phyloP scores from a whole-genome alignment of 1,284 basidiomycete species.

The Neolentinus lepideus region DNA sequence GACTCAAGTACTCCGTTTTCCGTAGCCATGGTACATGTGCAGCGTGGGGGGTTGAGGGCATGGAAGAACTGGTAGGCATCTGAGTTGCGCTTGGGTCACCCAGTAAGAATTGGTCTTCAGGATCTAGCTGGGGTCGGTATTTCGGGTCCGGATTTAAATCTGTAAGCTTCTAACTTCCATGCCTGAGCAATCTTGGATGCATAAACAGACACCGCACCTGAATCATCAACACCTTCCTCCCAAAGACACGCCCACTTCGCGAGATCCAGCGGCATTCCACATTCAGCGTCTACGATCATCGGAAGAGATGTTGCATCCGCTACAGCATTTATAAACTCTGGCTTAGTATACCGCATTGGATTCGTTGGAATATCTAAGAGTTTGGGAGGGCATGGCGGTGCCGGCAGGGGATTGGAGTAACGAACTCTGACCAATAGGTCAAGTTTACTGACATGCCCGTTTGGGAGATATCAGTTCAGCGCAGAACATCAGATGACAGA shows the following conservation, averaged over 20 bases:
- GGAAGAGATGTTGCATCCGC: conserved; percentile 78
- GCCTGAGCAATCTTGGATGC: background rate
- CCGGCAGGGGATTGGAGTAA: conserved; percentile 87
- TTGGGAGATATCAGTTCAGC: background rate
- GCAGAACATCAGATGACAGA: background rate
- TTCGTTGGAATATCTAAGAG: conserved; percentile 83
- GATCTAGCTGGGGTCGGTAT: conserved; percentile 58
- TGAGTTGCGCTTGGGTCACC: conserved; percentile 46
- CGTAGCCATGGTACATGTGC: conserved; percentile 82
- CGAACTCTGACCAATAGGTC: conserved; percentile 90
- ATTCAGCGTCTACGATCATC: conserved; percentile 92
- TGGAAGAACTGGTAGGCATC: conserved; percentile 24
- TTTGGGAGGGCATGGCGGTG: conserved; percentile 94
- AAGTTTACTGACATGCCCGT: conserved; percentile 44
- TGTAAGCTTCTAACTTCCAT: conserved; percentile 20
- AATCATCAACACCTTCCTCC: conserved; percentile 70
- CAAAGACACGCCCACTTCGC: conserved; percentile 77
- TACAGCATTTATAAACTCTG: conserved; percentile 76
- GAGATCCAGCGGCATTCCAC: conserved; percentile 89
- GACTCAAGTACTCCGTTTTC: conserved; percentile 80
- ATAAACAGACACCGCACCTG: conserved; percentile 35
- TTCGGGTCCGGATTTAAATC: conserved; percentile 63
- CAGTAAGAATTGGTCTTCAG: conserved; percentile 65
- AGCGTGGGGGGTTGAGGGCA: conserved; percentile 35
- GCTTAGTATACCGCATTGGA: conserved; percentile 77